Percentiles rank a stretch among this genome's conserved stretches.
phyloP scores from a whole-genome alignment of 148 eudicot species.

The Fallopia convolvulus region DNA sequence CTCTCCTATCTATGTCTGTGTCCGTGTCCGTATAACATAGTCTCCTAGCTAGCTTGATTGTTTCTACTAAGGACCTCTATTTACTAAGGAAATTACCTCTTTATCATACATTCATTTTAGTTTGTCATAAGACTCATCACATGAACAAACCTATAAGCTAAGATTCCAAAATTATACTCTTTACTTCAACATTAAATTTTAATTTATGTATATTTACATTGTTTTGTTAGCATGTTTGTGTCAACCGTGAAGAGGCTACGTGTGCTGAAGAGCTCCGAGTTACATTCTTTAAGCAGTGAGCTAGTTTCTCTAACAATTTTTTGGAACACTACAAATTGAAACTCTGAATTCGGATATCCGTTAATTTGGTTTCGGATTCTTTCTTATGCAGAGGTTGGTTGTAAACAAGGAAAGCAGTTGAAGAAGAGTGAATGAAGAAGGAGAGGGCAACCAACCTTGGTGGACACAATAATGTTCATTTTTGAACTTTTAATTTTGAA shows the following conservation, averaged over 20 bases:
- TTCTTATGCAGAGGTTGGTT: background rate
- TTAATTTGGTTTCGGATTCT: background rate
- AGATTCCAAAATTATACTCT: no score
- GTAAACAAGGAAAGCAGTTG: background rate
- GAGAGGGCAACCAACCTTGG: background rate
- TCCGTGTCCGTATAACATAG: no score
- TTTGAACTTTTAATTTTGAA: background rate
- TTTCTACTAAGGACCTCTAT: no score
- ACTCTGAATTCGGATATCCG: background rate
- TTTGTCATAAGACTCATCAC: no score
- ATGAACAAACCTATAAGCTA: no score
- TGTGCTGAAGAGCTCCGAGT: slow-evolving; percentile 73
- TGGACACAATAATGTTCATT: background rate
- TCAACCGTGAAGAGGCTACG: slow-evolving; percentile 87
- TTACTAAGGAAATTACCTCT: no score
- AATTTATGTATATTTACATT: background rate
- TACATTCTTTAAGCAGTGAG: slow-evolving; percentile 50
- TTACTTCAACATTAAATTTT: background rate
- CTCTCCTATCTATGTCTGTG: no score
- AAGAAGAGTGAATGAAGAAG: slow-evolving; percentile 5
- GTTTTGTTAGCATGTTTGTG: slow-evolving; percentile 68
- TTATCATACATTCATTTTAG: no score
- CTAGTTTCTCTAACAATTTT: slow-evolving; percentile 19
- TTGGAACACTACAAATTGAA: background rate
- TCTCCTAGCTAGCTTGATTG: no score